phyloP scores from a whole-genome alignment of 768 basidiomycete species.

The Strobilomyces confusus region DNA sequence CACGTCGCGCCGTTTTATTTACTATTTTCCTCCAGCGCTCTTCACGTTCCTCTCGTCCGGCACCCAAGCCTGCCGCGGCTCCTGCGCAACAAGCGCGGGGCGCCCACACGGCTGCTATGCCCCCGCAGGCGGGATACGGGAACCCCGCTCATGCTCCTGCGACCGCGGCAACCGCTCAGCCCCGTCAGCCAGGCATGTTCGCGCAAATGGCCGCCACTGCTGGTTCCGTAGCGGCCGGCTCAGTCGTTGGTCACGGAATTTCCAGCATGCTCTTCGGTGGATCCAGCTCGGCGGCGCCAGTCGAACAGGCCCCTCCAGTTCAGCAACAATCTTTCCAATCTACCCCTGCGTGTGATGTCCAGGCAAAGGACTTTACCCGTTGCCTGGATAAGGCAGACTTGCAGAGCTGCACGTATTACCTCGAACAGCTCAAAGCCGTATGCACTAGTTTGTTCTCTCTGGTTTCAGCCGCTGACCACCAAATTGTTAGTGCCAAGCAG shows the following conservation, averaged over 20 bases:
- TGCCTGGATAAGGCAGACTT: constrained; percentile 82
- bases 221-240: constrained; percentile 85
- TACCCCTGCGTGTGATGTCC: constrained; percentile 58
- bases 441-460: constrained; percentile 27
- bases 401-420: constrained; percentile 79
- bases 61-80: constrained; percentile 50
- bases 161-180: constrained; percentile 32
- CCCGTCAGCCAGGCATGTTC: constrained; percentile 66
- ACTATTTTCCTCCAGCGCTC: constrained; percentile 48
- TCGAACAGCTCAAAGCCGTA: constrained; percentile 85
- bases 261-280: constrained; percentile 89
- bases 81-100: constrained; percentile 42
- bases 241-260: constrained; percentile 85
- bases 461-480: constrained; percentile 5
- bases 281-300: constrained; percentile 38
- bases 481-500: constrained; percentile 61
- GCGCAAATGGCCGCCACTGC: constrained; percentile 88
- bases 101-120: constrained; percentile 49
- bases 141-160: constrained; percentile 42
- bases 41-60: constrained; percentile 69
- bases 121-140: constrained; percentile 37
- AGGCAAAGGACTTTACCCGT: constrained; percentile 85
- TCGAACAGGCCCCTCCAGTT: constrained; percentile 48
- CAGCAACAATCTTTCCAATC: constrained; percentile 44
- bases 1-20: background rate